These are phyloP conservation scores for Herpetomonas tarakana DNA, from an alignment of 208 protist species.

Conservation along the genomic window DNA sequence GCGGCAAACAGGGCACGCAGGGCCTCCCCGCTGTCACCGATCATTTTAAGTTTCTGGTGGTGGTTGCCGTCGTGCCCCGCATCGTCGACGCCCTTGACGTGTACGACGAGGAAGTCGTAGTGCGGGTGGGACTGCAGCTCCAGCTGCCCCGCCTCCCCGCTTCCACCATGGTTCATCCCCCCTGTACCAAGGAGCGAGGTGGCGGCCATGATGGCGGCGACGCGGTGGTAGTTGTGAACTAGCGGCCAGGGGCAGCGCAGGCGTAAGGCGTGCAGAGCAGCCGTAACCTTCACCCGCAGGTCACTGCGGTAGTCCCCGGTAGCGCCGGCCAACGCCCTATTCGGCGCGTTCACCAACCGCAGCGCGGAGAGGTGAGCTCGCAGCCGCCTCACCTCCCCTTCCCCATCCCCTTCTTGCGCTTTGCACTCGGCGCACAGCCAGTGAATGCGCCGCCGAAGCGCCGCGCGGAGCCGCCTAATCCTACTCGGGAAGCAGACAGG, in stretches of 20 bases:
- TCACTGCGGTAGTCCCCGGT: slow-evolving; percentile 56
- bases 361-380: background rate
- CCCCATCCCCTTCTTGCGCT: background rate
- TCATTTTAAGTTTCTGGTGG: slow-evolving; percentile 42
- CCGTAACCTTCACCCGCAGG: slow-evolving; percentile 47
- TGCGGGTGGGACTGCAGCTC: background rate
- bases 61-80: slow-evolving; percentile 54
- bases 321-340: slow-evolving; percentile 23
- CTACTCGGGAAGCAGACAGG: background rate
- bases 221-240: slow-evolving; percentile 4
- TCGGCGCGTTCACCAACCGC: slow-evolving; percentile 3
- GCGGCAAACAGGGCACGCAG: slow-evolving; percentile 43
- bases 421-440: background rate
- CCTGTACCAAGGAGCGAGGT: background rate
- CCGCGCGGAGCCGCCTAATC: background rate
- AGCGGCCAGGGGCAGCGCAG: slow-evolving; percentile 12
- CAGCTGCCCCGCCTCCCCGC: slow-evolving; percentile 7
- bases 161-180: slow-evolving; percentile 2
- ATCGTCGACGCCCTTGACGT: slow-evolving; percentile 78
- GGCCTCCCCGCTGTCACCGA: slow-evolving; percentile 37
- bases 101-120: slow-evolving; percentile 58
- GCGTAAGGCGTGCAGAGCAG: slow-evolving; percentile 33
- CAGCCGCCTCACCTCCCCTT: background rate
- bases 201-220: slow-evolving; percentile 2
- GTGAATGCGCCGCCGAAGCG: background rate